phyloP scores from a whole-genome alignment of 75 land plant genomes.

The Pseudotsuga menziesii region DNA sequence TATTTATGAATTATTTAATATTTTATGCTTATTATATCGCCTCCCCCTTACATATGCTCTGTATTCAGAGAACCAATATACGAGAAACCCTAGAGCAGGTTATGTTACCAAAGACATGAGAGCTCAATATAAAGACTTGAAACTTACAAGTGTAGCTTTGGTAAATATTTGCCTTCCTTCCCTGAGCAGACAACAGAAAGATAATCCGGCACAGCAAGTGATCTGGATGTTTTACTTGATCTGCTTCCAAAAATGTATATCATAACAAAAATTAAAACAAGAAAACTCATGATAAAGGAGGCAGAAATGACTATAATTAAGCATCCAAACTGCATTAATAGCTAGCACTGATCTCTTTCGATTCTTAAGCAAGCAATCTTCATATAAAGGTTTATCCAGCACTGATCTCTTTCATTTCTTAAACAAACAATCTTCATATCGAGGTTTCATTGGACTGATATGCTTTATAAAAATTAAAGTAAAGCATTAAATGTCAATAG shows the following conservation, averaged over 20 bases:
- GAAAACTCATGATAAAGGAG: not conserved
- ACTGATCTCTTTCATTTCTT: not conserved
- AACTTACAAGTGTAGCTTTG: slow-evolving; percentile 74
- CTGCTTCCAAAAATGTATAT: slow-evolving; percentile 7
- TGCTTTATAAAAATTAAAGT: not conserved
- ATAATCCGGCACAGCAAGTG: slow-evolving; percentile 30
- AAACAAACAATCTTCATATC: not conserved
- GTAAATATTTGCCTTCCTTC: slow-evolving; percentile 71
- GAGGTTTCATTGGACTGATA: not conserved
- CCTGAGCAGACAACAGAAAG: slow-evolving; percentile 67
- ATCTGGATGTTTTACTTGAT: not conserved
- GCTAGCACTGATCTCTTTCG: not conserved
- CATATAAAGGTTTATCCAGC: not conserved
- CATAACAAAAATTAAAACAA: not conserved
- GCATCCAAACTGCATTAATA: not conserved
- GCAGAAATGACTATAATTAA: not conserved
- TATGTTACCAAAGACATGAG: no score
- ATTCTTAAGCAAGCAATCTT: not conserved
- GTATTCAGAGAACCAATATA: no score
- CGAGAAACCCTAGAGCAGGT: no score
- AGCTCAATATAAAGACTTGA: not conserved
- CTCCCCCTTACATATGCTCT: no score
- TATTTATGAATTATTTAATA: no score
- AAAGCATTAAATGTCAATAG: not conserved
- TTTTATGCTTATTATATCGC: no score